Evolutionary conservation across 176 grass and related monocot genomes (phyloP).

Genomic region (Calamus simplicifolius): DNA sequence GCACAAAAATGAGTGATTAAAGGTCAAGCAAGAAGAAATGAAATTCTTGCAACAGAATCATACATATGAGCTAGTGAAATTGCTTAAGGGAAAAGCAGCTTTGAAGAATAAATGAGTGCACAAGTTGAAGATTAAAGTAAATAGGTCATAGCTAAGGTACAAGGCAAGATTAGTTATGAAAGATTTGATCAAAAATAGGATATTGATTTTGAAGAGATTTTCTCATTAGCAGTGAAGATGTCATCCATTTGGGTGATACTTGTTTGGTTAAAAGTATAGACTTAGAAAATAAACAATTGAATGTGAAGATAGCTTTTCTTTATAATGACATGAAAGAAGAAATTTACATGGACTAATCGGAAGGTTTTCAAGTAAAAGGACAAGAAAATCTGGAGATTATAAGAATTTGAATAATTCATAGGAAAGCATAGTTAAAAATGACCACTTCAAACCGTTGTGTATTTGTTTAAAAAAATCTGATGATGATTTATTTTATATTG

Average conservation of each 20-base stretch:
- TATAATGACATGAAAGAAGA: neutral
- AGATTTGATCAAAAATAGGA: neutral
- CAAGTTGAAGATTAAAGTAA: neutral
- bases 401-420: too few relatives aligned
- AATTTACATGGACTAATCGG: neutral
- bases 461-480: too few relatives aligned
- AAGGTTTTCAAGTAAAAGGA: too few relatives aligned
- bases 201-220: neutral
- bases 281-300: neutral
- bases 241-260: neutral
- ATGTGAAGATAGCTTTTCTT: neutral
- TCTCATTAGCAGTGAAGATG: neutral
- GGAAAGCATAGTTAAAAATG: too few relatives aligned
- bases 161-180: neutral
- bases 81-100: neutral
- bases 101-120: neutral
- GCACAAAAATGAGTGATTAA: too few relatives aligned
- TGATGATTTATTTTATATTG: too few relatives aligned
- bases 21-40: too few relatives aligned
- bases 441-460: too few relatives aligned
- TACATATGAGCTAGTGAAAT: too few relatives aligned
- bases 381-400: too few relatives aligned
- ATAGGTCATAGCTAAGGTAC: neutral
- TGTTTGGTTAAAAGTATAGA: neutral
- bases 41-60: too few relatives aligned